Percentiles rank a stretch among this genome's conserved stretches.
Evolutionary conservation across 306 rosid species (phyloP).

Genomic region (Rosa multiflora): DNA sequence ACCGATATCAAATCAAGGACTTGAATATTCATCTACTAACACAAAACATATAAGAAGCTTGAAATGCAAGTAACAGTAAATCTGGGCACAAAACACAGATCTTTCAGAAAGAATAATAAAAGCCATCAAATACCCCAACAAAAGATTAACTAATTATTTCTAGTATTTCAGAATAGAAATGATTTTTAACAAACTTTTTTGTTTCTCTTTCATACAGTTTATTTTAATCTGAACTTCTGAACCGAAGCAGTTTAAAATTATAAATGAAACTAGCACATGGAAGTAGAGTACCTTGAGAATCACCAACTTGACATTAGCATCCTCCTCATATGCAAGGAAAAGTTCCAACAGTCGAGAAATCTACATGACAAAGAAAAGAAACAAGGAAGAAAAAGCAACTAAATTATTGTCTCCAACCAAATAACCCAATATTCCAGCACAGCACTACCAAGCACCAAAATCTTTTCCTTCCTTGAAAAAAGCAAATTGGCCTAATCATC

Average conservation of each 20-base stretch:
- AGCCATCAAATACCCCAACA: not conserved
- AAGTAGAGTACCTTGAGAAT: slow-evolving; percentile 60
- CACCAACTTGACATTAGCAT: slow-evolving; percentile 64
- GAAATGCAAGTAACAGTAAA: not conserved
- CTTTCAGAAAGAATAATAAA: not conserved
- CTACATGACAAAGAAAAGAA: slow-evolving; percentile 31
- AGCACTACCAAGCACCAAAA: not conserved
- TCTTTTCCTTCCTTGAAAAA: not conserved
- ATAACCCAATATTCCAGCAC: not conserved
- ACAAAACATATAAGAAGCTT: not conserved
- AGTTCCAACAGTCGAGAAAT: slow-evolving; percentile 60
- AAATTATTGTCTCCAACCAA: not conserved
- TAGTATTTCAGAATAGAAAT: not conserved
- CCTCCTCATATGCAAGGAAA: slow-evolving; percentile 51
- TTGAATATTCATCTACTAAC: not conserved
- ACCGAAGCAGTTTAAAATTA: not conserved
- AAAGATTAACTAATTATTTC: not conserved
- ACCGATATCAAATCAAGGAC: not conserved
- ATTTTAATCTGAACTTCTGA: not conserved
- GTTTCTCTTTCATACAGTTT: not conserved
- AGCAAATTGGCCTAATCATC: not conserved
- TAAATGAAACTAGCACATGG: not conserved
- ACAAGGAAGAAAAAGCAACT: not conserved
- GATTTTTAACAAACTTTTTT: not conserved
- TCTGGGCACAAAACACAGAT: not conserved